Conservation (phyloP, 371 early-diverging fungal genomes). For the Actinomortierella wolfii region DNA sequence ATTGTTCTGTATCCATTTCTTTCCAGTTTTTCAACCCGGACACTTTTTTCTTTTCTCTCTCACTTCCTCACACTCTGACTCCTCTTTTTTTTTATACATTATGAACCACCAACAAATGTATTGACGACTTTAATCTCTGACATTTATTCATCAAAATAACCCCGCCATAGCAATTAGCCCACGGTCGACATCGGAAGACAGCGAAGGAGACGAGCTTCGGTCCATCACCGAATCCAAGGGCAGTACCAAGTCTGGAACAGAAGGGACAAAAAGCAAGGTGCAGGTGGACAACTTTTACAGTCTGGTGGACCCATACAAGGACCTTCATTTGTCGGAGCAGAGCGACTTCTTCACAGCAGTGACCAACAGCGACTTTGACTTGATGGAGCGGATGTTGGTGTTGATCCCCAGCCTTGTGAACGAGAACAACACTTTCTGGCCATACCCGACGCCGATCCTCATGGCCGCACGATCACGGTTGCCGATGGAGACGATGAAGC, state of each 20-base stretch:
- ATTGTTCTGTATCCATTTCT: too few species aligned
- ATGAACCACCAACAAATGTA: too few species aligned
- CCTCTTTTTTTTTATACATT: too few species aligned
- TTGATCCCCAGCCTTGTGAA: conserved; percentile 23
- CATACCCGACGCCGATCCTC: conserved; percentile 31
- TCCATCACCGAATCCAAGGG: conserved; percentile 8
- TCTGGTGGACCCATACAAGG: conserved; percentile 43
- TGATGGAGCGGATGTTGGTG: conserved; percentile 26
- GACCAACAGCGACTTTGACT: conserved; percentile 25
- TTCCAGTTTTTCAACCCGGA: too few species aligned
- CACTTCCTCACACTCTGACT: too few species aligned
- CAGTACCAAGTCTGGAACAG: background rate
- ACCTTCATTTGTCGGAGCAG: conserved; percentile 24
- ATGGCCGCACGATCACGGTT: conserved; percentile 35
- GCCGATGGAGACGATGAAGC: conserved; percentile 37
- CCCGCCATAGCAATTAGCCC: too few species aligned
- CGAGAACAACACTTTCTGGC: conserved; percentile 36
- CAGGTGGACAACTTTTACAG: conserved; percentile 44
- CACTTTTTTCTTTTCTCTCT: too few species aligned
- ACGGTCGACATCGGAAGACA: too few species aligned
- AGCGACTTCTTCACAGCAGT: conserved; percentile 40
- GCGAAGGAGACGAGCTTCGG: background rate
- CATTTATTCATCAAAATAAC: too few species aligned
- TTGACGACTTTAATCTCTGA: too few species aligned
- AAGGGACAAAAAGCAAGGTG: conserved; percentile 13